Conservation (phyloP, 2,329 filamentous ascomycete genomes). For the Microsporum ferrugineum region DNA sequence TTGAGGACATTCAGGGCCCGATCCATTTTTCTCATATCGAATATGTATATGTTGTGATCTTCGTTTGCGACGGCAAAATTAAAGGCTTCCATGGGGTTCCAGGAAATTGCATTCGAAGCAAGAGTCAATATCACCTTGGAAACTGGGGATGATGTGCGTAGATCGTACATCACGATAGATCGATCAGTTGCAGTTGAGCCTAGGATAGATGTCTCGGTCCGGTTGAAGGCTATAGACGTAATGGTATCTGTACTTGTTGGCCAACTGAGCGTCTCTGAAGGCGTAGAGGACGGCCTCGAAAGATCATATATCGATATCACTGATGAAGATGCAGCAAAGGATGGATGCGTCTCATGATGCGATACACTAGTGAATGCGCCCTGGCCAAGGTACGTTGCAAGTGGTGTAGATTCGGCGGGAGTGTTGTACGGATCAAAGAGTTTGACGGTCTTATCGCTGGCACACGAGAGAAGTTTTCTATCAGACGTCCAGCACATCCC, state of each 20-base stretch:
- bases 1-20: slow-evolving; percentile 81
- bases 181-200: slow-evolving; percentile 77
- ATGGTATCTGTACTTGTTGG: slow-evolving; percentile 85
- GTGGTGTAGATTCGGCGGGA: slow-evolving; percentile 54
- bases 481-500: slow-evolving; percentile 81
- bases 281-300: slow-evolving; percentile 61
- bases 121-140: slow-evolving; percentile 72
- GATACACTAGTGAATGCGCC: slow-evolving; percentile 74
- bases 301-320: slow-evolving; percentile 83
- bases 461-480: slow-evolving; percentile 74
- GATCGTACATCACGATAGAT: slow-evolving; percentile 79
- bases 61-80: slow-evolving; percentile 90
- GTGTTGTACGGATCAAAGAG: slow-evolving; percentile 82
- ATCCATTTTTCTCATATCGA: slow-evolving; percentile 86
- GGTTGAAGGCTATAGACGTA: slow-evolving; percentile 78
- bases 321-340: slow-evolving; percentile 66
- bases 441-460: slow-evolving; percentile 75
- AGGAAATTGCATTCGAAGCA: slow-evolving; percentile 70
- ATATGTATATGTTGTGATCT: slow-evolving; percentile 86
- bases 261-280: slow-evolving; percentile 74
- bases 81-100: slow-evolving; percentile 96
- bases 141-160: slow-evolving; percentile 73
- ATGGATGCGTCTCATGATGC: slow-evolving; percentile 65
- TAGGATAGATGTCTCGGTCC: slow-evolving; percentile 82
- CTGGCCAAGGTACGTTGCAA: slow-evolving; percentile 73